Conservation (phyloP, 768 basidiomycete species). For the Mycena rosella region DNA sequence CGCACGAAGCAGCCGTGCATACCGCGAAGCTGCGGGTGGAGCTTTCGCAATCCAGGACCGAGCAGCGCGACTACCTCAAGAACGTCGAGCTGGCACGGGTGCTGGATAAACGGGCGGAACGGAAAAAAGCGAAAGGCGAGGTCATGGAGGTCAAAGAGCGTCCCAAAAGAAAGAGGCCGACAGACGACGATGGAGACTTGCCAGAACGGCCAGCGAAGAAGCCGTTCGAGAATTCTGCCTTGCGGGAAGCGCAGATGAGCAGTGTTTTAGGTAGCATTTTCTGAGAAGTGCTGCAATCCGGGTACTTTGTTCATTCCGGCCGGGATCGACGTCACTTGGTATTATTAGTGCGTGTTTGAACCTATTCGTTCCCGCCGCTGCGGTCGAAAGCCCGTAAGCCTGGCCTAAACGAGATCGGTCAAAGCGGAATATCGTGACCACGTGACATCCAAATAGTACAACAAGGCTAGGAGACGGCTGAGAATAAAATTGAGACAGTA, state of each 20-base stretch:
- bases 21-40: conserved; percentile 92
- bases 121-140: conserved; percentile 70
- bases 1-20: conserved; percentile 93
- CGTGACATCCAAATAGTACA: too few relatives aligned
- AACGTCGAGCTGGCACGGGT: conserved; percentile 95
- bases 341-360: too few relatives aligned
- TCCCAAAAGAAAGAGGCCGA: conserved; percentile 45
- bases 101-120: conserved; percentile 82
- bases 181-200: conserved; percentile 39
- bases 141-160: conserved; percentile 59
- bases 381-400: too few relatives aligned
- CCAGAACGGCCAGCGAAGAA: conserved; percentile 21
- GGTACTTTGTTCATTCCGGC: neutral
- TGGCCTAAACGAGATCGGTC: too few relatives aligned
- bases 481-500: too few relatives aligned
- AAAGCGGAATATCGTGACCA: too few relatives aligned
- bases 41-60: conserved; percentile 85
- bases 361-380: too few relatives aligned
- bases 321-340: too few relatives aligned
- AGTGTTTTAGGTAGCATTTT: conserved; percentile 32
- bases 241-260: conserved; percentile 26
- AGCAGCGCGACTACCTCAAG: conserved; percentile 93
- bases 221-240: conserved; percentile 13
- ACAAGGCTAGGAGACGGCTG: too few relatives aligned
- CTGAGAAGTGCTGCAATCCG: neutral